Evolutionary conservation across 2,329 filamentous ascomycete genomes (phyloP).

Genomic region (Alternaria dauci): DNA sequence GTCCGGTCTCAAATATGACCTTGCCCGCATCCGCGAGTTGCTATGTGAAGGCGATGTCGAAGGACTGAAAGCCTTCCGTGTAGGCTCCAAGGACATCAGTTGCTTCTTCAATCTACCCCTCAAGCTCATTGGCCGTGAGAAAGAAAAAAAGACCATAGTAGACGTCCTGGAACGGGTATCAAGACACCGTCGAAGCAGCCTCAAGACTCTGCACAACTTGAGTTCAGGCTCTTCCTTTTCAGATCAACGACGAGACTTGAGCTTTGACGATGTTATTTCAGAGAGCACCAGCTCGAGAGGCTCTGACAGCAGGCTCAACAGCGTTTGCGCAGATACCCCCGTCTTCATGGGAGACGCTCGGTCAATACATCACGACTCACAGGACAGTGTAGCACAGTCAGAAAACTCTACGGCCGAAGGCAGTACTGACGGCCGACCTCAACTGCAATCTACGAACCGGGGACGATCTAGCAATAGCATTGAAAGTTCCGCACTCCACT

Average conservation of each 20-base stretch:
- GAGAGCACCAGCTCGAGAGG: conserved; percentile 64
- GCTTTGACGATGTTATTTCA: conserved; percentile 60
- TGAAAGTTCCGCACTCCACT: conserved; percentile 36
- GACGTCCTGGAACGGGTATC: conserved; percentile 77
- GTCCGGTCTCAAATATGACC: conserved; percentile 83
- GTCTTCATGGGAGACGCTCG: conserved; percentile 39
- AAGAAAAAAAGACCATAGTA: conserved; percentile 74
- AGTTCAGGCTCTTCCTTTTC: conserved; percentile 64
- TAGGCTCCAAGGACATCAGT: conserved; percentile 86
- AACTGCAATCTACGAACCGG: conserved; percentile 26
- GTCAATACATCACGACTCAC: conserved; percentile 37
- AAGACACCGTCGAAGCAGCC: conserved; percentile 63
- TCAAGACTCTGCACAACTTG: conserved; percentile 58
- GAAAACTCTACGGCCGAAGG: conserved; percentile 39
- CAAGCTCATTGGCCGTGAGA: conserved; percentile 79
- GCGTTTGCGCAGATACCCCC: conserved; percentile 35
- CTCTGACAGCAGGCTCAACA: conserved; percentile 56
- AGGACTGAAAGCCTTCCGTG: conserved; percentile 75
- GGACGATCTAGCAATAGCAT: conserved; percentile 44
- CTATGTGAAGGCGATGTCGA: conserved; percentile 77
- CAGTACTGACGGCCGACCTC: conserved; percentile 31
- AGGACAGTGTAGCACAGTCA: conserved; percentile 39
- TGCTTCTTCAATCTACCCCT: conserved; percentile 90
- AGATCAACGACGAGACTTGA: conserved; percentile 59
- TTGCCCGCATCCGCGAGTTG: conserved; percentile 76